Percentiles rank a stretch among this genome's conserved stretches.
Conservation (phyloP, 1,139 yeast genomes). For the Tardiomyces depauwii region DNA sequence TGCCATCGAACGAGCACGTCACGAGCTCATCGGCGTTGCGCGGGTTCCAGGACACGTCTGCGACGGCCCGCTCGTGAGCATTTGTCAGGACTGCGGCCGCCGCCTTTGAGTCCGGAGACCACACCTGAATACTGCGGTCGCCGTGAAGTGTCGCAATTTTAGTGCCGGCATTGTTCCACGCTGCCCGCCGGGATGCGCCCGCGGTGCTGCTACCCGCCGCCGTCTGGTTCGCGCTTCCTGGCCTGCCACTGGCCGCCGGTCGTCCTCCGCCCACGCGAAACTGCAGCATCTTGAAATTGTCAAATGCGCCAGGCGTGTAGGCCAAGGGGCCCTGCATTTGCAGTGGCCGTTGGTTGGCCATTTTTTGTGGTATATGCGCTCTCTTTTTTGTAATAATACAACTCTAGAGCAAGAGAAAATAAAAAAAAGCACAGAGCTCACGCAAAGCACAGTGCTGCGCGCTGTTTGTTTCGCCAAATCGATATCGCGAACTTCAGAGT, state of each 20-base stretch:
- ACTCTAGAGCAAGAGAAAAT: no score
- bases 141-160: slow-evolving; percentile 16
- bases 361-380: no score
- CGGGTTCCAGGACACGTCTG: slow-evolving; percentile 53
- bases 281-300: background rate
- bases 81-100: slow-evolving; percentile 11
- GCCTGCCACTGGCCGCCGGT: no score
- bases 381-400: no score
- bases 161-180: slow-evolving; percentile 20
- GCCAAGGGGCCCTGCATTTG: background rate
- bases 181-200: background rate
- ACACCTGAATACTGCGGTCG: slow-evolving; percentile 18
- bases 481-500: no score
- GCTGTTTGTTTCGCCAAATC: no score
- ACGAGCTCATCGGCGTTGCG: slow-evolving; percentile 40
- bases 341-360: background rate
- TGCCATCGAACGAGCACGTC: slow-evolving; percentile 45
- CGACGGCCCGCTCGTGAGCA: slow-evolving; percentile 35
- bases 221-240: no score
- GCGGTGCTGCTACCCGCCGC: background rate
- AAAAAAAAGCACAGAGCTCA: no score
- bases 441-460: no score
- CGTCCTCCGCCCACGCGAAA: background rate
- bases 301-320: background rate
- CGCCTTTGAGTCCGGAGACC: slow-evolving; percentile 18